These are phyloP conservation scores for Hanseniaspora thailandica DNA, from an alignment of 805 yeast species.

Conservation along the genomic window DNA sequence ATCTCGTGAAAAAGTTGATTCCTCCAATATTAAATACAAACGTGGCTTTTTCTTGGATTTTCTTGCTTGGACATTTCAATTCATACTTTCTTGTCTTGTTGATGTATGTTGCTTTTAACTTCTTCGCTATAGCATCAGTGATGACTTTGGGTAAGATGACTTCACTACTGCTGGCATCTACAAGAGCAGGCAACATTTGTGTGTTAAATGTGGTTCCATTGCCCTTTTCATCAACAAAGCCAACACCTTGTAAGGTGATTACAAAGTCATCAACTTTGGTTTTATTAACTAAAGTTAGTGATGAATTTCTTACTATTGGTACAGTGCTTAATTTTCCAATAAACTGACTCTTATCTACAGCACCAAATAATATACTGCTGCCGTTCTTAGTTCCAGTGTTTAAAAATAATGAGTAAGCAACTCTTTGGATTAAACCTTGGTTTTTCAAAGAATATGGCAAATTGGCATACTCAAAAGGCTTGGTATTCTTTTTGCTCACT, in stretches of 20 bases:
- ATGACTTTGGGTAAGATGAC: neutral
- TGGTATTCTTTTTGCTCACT: slow-evolving; percentile 4
- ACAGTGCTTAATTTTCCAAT: slow-evolving; percentile 40
- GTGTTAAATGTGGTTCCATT: slow-evolving; percentile 19
- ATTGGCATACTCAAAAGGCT: slow-evolving; percentile 39
- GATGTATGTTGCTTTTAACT: slow-evolving; percentile 37
- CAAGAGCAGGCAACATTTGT: slow-evolving; percentile 29
- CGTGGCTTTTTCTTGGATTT: slow-evolving; percentile 18
- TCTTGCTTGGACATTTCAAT: slow-evolving; percentile 32
- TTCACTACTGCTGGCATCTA: slow-evolving; percentile 48
- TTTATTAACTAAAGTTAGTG: slow-evolving; percentile 17
- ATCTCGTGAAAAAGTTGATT: slow-evolving; percentile 39
- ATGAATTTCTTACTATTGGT: slow-evolving; percentile 36
- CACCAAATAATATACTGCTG: slow-evolving; percentile 61
- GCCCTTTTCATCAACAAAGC: slow-evolving; percentile 9
- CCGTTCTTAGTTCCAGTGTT: slow-evolving; percentile 31
- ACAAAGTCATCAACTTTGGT: slow-evolving; percentile 20
- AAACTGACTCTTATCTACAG: slow-evolving; percentile 53
- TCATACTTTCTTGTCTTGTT: slow-evolving; percentile 34
- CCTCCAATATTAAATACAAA: slow-evolving; percentile 51
- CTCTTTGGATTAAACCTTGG: slow-evolving; percentile 44
- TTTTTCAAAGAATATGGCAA: slow-evolving; percentile 50
- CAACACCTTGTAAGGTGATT: slow-evolving; percentile 25
- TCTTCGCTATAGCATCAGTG: neutral
- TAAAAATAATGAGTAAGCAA: slow-evolving; percentile 53